phyloP scores from a whole-genome alignment of 2,329 filamentous ascomycete genomes.

The Phialemoniopsis sp. region DNA sequence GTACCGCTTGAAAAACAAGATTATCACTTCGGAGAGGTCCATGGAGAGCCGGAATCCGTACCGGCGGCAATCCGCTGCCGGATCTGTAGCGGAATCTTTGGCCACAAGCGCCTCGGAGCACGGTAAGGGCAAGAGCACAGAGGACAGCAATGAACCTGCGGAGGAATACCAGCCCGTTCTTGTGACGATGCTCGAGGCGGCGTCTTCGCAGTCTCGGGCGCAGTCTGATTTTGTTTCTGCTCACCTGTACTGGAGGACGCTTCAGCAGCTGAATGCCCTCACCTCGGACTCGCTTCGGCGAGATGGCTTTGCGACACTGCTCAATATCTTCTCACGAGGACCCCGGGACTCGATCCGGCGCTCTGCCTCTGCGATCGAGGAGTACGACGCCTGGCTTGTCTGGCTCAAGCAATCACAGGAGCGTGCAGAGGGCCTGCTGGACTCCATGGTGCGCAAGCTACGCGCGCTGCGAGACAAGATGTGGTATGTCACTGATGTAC shows the following conservation, averaged over 20 bases:
- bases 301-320: slow-evolving; percentile 66
- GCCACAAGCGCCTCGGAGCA: slow-evolving; percentile 12
- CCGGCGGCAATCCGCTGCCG: slow-evolving; percentile 1
- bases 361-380: slow-evolving; percentile 68
- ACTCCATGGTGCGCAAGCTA: slow-evolving; percentile 69
- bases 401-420: slow-evolving; percentile 82
- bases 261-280: slow-evolving; percentile 66
- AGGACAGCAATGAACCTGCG: slow-evolving; percentile 25
- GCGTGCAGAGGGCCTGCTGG: slow-evolving; percentile 68
- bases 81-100: slow-evolving; percentile 5
- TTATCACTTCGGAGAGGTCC: slow-evolving; percentile 45
- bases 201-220: slow-evolving; percentile 71
- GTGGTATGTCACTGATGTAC: slow-evolving; percentile 96
- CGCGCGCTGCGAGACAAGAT: slow-evolving; percentile 87
- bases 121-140: slow-evolving; percentile 20
- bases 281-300: slow-evolving; percentile 57
- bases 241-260: slow-evolving; percentile 79
- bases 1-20: slow-evolving; percentile 56
- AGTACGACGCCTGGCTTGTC: slow-evolving; percentile 77
- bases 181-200: slow-evolving; percentile 71
- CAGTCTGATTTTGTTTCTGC: slow-evolving; percentile 80
- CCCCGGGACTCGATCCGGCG: slow-evolving; percentile 66
- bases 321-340: slow-evolving; percentile 70
- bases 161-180: slow-evolving; percentile 47
- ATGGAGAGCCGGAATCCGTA: slow-evolving; percentile 53